These are phyloP conservation scores for Leishmania mexicana DNA, from an alignment of 208 protist genomes.

Conservation along the genomic window DNA sequence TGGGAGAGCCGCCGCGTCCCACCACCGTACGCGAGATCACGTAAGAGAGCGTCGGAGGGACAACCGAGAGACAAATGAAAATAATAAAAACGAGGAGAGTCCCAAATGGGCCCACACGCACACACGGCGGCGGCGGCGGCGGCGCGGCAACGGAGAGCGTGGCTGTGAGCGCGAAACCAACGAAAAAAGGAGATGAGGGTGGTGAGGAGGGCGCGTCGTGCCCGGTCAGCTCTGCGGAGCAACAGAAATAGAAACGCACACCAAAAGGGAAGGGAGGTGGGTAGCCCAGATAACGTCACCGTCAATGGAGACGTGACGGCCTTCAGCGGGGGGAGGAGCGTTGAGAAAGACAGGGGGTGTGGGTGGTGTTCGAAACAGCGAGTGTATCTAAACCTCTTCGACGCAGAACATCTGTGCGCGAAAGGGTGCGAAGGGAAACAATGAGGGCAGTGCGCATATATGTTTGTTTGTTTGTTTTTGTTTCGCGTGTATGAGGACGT, in stretches of 20 bases:
- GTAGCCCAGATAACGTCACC: background rate
- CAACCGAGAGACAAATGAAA: background rate
- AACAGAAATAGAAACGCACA: background rate
- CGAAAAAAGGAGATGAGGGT: background rate
- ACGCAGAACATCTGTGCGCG: background rate
- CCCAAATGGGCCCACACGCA: background rate
- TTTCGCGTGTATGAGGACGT: background rate
- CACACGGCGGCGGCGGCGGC: background rate
- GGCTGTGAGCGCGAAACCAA: too few relatives aligned
- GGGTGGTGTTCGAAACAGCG: background rate
- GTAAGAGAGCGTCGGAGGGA: background rate
- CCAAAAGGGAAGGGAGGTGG: background rate
- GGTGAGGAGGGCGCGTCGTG: background rate
- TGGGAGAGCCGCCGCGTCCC: background rate
- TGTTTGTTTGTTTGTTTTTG: background rate
- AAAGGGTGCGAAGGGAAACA: background rate
- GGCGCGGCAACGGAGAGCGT: background rate
- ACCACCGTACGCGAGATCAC: background rate
- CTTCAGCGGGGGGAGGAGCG: background rate
- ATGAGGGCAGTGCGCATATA: background rate
- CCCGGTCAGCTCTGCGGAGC: background rate
- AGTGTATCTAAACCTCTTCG: background rate
- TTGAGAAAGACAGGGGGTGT: constrained; percentile 4
- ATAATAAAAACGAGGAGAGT: background rate
- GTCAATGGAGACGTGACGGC: background rate